These are phyloP conservation scores for Penicillium hordei DNA, from an alignment of 2,329 filamentous ascomycete genomes.

Conservation along the genomic window DNA sequence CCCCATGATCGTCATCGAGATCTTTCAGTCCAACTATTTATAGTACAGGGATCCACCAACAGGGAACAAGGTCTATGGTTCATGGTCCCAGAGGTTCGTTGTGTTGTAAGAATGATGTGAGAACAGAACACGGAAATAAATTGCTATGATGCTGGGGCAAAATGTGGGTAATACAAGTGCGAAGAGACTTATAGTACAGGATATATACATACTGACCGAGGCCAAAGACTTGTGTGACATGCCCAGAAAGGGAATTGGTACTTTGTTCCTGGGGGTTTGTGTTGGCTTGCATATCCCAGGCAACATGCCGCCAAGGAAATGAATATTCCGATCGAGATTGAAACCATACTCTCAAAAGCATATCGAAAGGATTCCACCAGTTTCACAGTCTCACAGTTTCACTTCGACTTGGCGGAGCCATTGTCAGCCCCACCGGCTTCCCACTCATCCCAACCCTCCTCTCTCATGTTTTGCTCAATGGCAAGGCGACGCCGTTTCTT, in stretches of 20 bases:
- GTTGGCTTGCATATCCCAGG: background rate
- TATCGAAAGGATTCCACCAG: too few relatives aligned
- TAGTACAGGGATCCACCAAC: conserved; percentile 6
- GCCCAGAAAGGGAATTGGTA: background rate
- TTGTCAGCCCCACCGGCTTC: conserved; percentile 1
- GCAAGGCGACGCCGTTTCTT: conserved; percentile 20
- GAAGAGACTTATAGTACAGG: conserved; percentile 4
- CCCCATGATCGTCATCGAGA: background rate
- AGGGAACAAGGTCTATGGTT: background rate
- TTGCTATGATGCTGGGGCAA: background rate
- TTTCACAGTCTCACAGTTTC: conserved; percentile 9
- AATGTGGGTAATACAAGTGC: background rate
- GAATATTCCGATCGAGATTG: background rate
- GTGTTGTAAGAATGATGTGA: background rate
- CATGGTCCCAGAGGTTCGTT: background rate
- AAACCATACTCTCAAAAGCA: background rate
- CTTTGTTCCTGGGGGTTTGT: background rate
- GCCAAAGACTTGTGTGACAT: background rate
- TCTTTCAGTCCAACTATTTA: conserved; percentile 14
- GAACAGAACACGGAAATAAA: background rate
- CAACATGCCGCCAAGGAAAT: background rate
- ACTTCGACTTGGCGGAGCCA: background rate
- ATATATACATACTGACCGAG: conserved; percentile 3
- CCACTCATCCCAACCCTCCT: conserved; percentile 26
- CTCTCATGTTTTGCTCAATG: conserved; percentile 19